Evolutionary conservation across 176 grass and related monocot species (phyloP).

Genomic region (Rhynchospora pubera): DNA sequence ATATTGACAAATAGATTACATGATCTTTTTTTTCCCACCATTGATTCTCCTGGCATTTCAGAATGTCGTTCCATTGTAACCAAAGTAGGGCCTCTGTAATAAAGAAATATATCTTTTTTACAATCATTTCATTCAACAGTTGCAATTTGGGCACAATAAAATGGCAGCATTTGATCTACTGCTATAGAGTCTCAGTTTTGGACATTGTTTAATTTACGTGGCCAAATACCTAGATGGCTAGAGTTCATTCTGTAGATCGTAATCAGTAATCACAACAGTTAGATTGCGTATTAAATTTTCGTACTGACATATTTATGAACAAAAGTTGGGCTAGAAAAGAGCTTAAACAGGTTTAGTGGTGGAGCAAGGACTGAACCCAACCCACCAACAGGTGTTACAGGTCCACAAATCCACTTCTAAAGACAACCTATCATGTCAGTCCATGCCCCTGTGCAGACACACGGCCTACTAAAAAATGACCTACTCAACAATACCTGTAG

Average conservation of each 20-base stretch:
- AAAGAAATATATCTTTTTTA: not conserved
- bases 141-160: not conserved
- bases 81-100: slow-evolving; percentile 8
- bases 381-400: not conserved
- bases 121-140: not conserved
- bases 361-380: not conserved
- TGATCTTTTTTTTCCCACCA: slow-evolving; percentile 1
- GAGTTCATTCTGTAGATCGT: not conserved
- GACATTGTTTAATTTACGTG: not conserved
- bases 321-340: not conserved
- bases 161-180: not conserved
- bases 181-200: not conserved
- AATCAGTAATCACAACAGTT: too few relatives aligned
- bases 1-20: slow-evolving; percentile 16
- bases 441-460: not conserved
- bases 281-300: not conserved
- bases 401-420: not conserved
- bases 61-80: slow-evolving; percentile 24
- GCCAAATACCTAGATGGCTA: not conserved
- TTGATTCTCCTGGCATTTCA: not conserved
- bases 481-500: not conserved
- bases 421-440: not conserved
- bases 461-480: not conserved
- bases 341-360: not conserved
- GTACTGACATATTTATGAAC: not conserved